A percentile compares a stretch with the other conserved stretches of the same genome.
These are phyloP conservation scores for Boletus speciosus DNA, from an alignment of 768 basidiomycete species.

Conservation along the genomic window DNA sequence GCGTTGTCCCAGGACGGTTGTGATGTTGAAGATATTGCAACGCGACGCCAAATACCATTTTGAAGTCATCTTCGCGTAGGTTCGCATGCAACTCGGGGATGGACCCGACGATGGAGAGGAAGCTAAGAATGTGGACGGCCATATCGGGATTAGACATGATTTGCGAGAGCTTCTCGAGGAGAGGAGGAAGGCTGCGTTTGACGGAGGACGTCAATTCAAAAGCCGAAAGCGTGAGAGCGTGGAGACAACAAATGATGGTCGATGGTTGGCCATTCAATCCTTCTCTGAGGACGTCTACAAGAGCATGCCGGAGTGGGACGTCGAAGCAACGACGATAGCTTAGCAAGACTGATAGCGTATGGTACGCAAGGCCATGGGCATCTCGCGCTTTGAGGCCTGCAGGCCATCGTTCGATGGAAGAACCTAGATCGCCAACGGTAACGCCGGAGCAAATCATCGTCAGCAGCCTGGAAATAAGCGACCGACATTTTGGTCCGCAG, in stretches of 20 bases:
- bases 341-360: constrained; percentile 82
- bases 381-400: constrained; percentile 66
- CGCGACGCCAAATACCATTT: constrained; percentile 92
- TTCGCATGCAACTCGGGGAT: constrained; percentile 78
- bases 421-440: constrained; percentile 52
- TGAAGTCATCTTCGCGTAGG: constrained; percentile 87
- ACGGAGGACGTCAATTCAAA: constrained; percentile 84
- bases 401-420: constrained; percentile 58
- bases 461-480: constrained; percentile 58
- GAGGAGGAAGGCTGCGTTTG: constrained; percentile 72
- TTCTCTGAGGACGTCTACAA: constrained; percentile 70
- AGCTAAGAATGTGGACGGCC: constrained; percentile 94
- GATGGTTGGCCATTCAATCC: constrained; percentile 69
- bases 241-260: constrained; percentile 85
- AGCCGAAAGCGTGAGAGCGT: constrained; percentile 82
- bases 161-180: constrained; percentile 83
- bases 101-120: constrained; percentile 84
- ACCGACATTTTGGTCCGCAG: constrained; percentile 81
- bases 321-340: constrained; percentile 83
- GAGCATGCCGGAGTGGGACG: constrained; percentile 54
- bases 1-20: constrained; percentile 57
- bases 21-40: constrained; percentile 92
- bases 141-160: constrained; percentile 94
- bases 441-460: constrained; percentile 67
- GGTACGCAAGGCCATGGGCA: constrained; percentile 83